Percentiles rank a stretch among this genome's conserved stretches.
Conservation (phyloP, 305 asterid species). For the Ruellia speciosa region DNA sequence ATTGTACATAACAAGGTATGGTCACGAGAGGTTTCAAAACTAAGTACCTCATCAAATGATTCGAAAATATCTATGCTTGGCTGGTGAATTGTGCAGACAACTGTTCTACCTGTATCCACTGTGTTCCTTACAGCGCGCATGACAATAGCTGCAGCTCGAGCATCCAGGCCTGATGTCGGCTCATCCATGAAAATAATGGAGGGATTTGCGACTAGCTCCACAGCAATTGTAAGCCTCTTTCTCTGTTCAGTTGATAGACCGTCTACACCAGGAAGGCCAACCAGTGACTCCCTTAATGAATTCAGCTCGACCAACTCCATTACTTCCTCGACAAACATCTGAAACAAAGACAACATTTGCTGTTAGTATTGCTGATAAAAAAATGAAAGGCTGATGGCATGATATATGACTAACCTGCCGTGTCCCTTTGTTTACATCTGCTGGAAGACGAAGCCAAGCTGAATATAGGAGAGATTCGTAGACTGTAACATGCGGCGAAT, state of each 20-base stretch:
- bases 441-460: constrained; percentile 47
- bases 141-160: constrained; percentile 38
- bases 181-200: constrained; percentile 37
- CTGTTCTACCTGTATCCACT: not conserved
- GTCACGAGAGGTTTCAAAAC: not conserved
- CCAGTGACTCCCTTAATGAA: constrained; percentile 29
- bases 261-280: constrained; percentile 47
- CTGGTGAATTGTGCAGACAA: constrained; percentile 24
- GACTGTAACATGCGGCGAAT: constrained; percentile 28
- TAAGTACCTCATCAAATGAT: constrained; percentile 40
- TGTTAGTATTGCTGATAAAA: not conserved
- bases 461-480: constrained; percentile 41
- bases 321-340: constrained; percentile 52
- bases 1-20: not conserved
- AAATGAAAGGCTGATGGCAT: too few relatives aligned
- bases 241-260: constrained; percentile 47
- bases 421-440: constrained; percentile 26
- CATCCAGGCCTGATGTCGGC: constrained; percentile 49
- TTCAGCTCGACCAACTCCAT: constrained; percentile 41
- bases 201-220: constrained; percentile 11
- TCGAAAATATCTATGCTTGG: constrained; percentile 41
- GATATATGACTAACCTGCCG: constrained; percentile 25
- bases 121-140: not conserved
- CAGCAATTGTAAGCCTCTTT: constrained; percentile 24
- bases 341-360: constrained; percentile 5